phyloP scores from a whole-genome alignment of 2,329 filamentous ascomycete species.

The Mycosphaerella sp. region DNA sequence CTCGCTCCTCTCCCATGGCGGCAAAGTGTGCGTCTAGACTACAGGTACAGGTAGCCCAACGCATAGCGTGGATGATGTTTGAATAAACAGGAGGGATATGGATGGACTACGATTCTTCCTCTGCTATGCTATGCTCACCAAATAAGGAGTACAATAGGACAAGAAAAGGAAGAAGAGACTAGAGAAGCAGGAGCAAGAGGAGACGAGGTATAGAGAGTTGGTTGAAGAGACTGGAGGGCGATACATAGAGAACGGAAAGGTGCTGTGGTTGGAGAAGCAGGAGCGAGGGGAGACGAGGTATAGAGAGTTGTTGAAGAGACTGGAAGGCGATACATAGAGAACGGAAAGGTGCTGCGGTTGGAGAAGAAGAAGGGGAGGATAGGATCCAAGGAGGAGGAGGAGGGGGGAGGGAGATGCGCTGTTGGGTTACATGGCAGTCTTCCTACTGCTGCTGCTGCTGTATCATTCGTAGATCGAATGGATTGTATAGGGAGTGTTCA shows the following conservation, averaged over 20 bases:
- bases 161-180: constrained; percentile 18
- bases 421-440: too few species aligned
- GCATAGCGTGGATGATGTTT: too few species aligned
- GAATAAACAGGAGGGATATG: neutral
- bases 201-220: constrained; percentile 22
- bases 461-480: too few species aligned
- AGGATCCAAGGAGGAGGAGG: neutral
- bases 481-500: too few species aligned
- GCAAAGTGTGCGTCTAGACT: too few species aligned
- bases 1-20: too few species aligned
- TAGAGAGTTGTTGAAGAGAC: constrained; percentile 25
- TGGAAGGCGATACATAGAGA: constrained; percentile 12
- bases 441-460: too few species aligned
- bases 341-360: constrained; percentile 3
- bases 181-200: constrained; percentile 20
- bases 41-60: too few species aligned
- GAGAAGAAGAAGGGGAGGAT: constrained; percentile 1
- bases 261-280: constrained; percentile 17
- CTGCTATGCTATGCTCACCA: constrained; percentile 22
- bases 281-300: constrained; percentile 20
- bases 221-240: constrained; percentile 23
- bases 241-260: constrained; percentile 7
- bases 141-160: constrained; percentile 19
- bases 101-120: neutral
- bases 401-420: too few species aligned